phyloP scores from a whole-genome alignment of 2,329 filamentous ascomycete species.

The Calonectria montana region DNA sequence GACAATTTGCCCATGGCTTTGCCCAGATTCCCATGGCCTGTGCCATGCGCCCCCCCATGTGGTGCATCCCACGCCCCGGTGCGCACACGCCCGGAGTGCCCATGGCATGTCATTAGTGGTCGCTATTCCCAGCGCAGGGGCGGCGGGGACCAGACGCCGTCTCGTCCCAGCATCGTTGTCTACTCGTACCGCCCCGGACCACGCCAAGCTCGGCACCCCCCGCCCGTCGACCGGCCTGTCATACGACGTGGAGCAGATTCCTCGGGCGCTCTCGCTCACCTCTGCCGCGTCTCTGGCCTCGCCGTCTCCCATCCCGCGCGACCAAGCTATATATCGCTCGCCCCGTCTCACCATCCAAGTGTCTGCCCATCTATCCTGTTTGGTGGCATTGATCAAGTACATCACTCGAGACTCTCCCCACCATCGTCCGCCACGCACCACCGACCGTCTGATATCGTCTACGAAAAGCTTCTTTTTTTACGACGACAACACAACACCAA shows the following conservation, averaged over 20 bases:
- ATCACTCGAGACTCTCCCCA: conserved; percentile 42
- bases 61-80: conserved; percentile 3
- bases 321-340: conserved; percentile 45
- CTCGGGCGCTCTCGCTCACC: conserved; percentile 42
- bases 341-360: conserved; percentile 44
- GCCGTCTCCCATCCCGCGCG: conserved; percentile 15
- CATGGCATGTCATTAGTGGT: not conserved
- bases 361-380: conserved; percentile 39
- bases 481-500: not conserved
- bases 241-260: conserved; percentile 44
- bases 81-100: conserved; percentile 1
- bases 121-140: not conserved
- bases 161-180: conserved; percentile 19
- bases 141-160: conserved; percentile 12
- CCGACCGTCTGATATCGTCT: conserved; percentile 36
- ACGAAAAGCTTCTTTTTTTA: conserved; percentile 13
- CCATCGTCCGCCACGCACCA: conserved; percentile 37
- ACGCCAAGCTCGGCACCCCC: conserved; percentile 44
- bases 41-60: conserved; percentile 1
- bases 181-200: conserved; percentile 28
- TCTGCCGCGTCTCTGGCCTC: conserved; percentile 12
- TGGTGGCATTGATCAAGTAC: conserved; percentile 38
- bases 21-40: conserved; percentile 37
- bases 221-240: conserved; percentile 40
- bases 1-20: conserved; percentile 37